These are phyloP conservation scores for Metschnikowia hibisci DNA, from an alignment of 805 yeast genomes.

Conservation along the genomic window DNA sequence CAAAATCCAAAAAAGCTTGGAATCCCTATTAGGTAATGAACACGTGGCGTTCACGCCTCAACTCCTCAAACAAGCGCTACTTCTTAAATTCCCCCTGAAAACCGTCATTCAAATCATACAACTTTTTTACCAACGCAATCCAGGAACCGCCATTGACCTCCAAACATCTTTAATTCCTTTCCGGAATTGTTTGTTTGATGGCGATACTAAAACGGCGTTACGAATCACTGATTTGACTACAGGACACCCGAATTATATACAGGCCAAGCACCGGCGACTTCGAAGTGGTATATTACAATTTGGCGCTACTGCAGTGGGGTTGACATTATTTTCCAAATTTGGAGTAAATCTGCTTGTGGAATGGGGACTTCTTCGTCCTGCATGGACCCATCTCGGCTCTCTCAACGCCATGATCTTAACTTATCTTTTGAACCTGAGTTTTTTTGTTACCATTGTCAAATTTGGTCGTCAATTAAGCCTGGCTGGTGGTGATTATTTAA, in stretches of 20 bases:
- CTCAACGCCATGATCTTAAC: constrained; percentile 47
- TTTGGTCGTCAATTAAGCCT: constrained; percentile 40
- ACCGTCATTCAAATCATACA: constrained; percentile 27
- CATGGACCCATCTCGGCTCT: constrained; percentile 37
- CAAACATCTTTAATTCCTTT: constrained; percentile 58
- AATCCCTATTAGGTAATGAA: constrained; percentile 20
- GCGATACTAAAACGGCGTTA: constrained; percentile 54
- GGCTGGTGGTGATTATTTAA: constrained; percentile 50
- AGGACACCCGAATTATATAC: constrained; percentile 51
- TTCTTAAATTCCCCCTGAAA: constrained; percentile 31
- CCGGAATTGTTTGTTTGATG: constrained; percentile 53
- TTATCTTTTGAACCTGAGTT: constrained; percentile 37
- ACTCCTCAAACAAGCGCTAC: constrained; percentile 27
- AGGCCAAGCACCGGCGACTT: constrained; percentile 27
- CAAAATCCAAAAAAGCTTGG: constrained; percentile 20
- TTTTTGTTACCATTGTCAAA: constrained; percentile 38
- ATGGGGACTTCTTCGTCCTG: constrained; percentile 34
- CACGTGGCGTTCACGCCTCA: constrained; percentile 20
- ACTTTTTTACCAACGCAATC: constrained; percentile 24
- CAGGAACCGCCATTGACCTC: constrained; percentile 28
- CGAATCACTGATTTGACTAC: constrained; percentile 57
- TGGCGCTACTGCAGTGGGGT: constrained; percentile 28
- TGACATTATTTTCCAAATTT: constrained; percentile 37
- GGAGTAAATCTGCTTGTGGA: constrained; percentile 40
- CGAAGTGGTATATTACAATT: constrained; percentile 29